Conservation (phyloP, 495 filamentous ascomycete species). For the Trichoderma parareesei region DNA sequence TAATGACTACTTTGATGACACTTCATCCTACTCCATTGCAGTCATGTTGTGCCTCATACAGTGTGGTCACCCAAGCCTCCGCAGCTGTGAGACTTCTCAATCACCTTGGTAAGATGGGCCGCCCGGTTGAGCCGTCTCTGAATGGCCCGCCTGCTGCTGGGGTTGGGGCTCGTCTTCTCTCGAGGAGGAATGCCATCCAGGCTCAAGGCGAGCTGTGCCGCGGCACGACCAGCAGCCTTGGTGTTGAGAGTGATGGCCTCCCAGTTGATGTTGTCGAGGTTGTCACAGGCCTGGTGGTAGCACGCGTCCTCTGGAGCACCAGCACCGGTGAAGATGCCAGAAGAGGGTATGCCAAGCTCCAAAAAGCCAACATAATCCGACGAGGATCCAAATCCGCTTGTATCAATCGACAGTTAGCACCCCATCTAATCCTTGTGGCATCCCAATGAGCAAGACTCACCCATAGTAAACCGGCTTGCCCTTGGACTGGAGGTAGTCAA, state of each 20-base stretch:
- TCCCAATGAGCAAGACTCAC: not conserved
- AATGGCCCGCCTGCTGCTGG: constrained; percentile 12
- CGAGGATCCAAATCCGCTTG: constrained; percentile 36
- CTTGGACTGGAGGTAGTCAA: constrained; percentile 31
- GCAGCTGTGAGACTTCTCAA: constrained; percentile 9
- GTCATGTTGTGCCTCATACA: not conserved
- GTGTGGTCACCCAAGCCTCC: constrained; percentile 1
- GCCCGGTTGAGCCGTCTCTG: not conserved
- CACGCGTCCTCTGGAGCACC: constrained; percentile 34
- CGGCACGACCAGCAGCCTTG: constrained; percentile 37
- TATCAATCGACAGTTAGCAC: constrained; percentile 20
- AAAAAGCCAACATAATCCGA: constrained; percentile 39
- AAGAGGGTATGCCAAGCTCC: constrained; percentile 38
- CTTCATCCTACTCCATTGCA: not conserved
- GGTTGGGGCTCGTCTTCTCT: constrained; percentile 18
- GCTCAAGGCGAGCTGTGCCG: constrained; percentile 40
- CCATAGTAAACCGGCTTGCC: constrained; percentile 15
- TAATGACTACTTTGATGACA: not conserved
- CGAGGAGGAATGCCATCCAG: constrained; percentile 33
- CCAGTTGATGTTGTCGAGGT: constrained; percentile 30
- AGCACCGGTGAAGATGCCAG: constrained; percentile 37
- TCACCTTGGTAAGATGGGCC: not conserved
- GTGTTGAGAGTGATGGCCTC: constrained; percentile 33
- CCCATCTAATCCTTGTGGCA: constrained; percentile 23
- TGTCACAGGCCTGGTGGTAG: constrained; percentile 39